Evolutionary conservation across 306 rosid genomes (phyloP).

Genomic region (Vigna nakashimae): DNA sequence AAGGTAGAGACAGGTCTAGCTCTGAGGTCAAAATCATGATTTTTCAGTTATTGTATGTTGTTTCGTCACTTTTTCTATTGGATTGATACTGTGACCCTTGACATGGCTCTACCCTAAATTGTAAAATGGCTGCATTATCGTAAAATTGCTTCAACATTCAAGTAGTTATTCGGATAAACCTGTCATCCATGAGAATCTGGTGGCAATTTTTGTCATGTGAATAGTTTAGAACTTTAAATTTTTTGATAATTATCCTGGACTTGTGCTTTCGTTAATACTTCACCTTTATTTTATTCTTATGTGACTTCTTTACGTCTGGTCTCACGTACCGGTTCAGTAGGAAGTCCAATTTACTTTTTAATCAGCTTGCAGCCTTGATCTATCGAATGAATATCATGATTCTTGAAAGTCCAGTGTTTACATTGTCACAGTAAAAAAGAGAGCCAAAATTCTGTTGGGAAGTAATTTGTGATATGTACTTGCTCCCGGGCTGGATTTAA

Average conservation of each 20-base stretch:
- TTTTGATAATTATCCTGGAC: not conserved
- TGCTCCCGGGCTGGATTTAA: not conserved
- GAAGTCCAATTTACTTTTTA: not conserved
- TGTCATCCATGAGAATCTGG: conserved; percentile 39
- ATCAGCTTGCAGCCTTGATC: not conserved
- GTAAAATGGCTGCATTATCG: conserved; percentile 43
- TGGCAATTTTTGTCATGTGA: conserved; percentile 48
- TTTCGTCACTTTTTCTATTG: conserved; percentile 27
- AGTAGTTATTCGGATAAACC: conserved; percentile 33
- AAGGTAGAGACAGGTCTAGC: conserved; percentile 93
- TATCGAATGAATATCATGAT: not conserved
- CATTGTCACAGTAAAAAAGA: not conserved
- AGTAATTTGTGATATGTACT: too few relatives aligned
- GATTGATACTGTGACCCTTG: conserved; percentile 33
- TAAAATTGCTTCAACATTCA: conserved; percentile 45
- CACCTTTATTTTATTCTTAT: not conserved
- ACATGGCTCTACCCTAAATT: conserved; percentile 28
- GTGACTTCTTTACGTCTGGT: not conserved
- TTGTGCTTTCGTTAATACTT: not conserved
- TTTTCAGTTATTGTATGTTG: conserved; percentile 8
- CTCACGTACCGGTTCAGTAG: not conserved
- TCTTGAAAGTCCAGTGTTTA: not conserved
- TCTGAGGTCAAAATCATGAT: conserved; percentile 63
- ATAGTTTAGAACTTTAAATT: conserved; percentile 13
- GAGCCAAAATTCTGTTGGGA: too few relatives aligned